Base-by-base conservation (phyloP, 2,329 filamentous ascomycete genomes). In the Colletotrichum ledebouriae region DNA sequence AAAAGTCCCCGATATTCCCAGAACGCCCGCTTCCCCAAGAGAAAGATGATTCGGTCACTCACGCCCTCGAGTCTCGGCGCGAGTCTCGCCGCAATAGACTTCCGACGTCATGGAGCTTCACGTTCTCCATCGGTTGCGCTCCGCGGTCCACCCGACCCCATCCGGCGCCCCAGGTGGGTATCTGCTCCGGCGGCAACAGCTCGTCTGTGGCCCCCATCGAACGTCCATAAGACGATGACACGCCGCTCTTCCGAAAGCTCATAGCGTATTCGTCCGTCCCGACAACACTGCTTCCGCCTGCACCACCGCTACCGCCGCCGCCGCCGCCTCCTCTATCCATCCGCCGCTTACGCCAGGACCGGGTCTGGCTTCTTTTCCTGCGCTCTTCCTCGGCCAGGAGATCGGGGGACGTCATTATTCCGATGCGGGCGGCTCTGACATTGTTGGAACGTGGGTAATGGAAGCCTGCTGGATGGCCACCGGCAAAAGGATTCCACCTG, bases 401-500 rank as follows among this genome's bases (percentile, higher is more conserved):
- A 53, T 83, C 80, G 1, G 82, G 82, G 3, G 78, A 81, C 1
- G 80, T 79, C 81, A 83, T 83, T 70, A 83, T 84, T 11, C 80
- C 82, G 20, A 79, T 71, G 11, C 77, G 77, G 7, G 76, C 74
- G 6, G 74, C 72, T 37, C 78, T 77, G 7, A 76, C 75, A 33
- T 71, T 73, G 12, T 74, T 73, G 11, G 71, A 70, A 11, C 80
- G 80, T 1, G 82, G 80, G 58, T 85, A 85, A 39, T 78, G 75
- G 70, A 87, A 87, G 0, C 85, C 85, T 2, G 85, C 85, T 0
- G 85, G 83, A 53, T 80, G 81, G 0, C 85, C 85, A n/a, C 84
- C 84, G 3, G 71, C 62, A 69, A 87, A 86, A 0, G 82, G 82
- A 44, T 84, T 84, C 82, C 81, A 83, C 59, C 77, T 76, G 5